Conservation (phyloP, 768 basidiomycete species). For the Hypsizygus marmoreus region DNA sequence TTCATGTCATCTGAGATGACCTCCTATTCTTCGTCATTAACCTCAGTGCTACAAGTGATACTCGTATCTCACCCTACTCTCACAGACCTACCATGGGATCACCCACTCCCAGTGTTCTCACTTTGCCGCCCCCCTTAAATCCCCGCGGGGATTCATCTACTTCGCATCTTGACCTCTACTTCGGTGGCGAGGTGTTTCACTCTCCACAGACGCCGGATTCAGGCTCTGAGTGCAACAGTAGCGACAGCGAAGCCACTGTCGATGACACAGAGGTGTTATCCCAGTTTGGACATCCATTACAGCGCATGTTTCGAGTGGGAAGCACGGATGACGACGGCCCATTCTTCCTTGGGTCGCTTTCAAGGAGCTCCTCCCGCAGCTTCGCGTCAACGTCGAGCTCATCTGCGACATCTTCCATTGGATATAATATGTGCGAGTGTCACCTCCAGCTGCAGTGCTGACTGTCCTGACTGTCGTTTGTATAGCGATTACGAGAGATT, state of each 20-base stretch:
- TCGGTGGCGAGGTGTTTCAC: slow-evolving; percentile 21
- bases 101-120: background rate
- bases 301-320: slow-evolving; percentile 33
- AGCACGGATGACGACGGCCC: slow-evolving; percentile 26
- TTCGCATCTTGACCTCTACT: slow-evolving; percentile 13
- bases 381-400: slow-evolving; percentile 23
- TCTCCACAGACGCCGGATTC: slow-evolving; percentile 22
- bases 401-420: slow-evolving; percentile 30
- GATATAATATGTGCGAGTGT: slow-evolving; percentile 30
- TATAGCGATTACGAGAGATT: slow-evolving; percentile 32
- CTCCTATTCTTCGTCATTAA: no score
- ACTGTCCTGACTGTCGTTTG: background rate
- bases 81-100: no score
- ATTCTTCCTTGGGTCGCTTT: slow-evolving; percentile 20
- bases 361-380: slow-evolving; percentile 19
- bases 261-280: slow-evolving; percentile 25
- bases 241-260: slow-evolving; percentile 32
- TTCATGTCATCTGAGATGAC: no score
- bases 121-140: background rate
- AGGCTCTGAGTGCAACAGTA: slow-evolving; percentile 22
- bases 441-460: background rate
- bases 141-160: background rate
- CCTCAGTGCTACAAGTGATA: no score
- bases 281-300: slow-evolving; percentile 34
- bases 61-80: no score